Evolutionary conservation across 2,329 filamentous ascomycete genomes (phyloP), one percentile per base, ranked within the genome.

Genomic region (Trichoderma arundinaceum): DNA sequence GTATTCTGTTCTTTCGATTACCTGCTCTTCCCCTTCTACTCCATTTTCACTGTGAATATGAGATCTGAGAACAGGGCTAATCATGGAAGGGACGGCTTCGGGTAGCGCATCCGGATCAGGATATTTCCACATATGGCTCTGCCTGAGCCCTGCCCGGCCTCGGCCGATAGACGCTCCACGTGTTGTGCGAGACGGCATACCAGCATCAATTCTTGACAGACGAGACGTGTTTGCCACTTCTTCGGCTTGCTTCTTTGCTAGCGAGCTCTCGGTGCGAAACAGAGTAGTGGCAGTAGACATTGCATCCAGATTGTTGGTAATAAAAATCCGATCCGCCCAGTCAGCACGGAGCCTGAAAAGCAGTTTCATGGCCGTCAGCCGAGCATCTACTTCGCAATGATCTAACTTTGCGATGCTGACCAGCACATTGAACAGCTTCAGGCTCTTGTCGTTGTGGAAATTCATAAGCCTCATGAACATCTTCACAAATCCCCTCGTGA

Each of bases 261-360:
- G 71, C 1, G 84, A 83, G 15, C 81, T 79, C 67, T 86, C 83
- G 0, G 85, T 88, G 43, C 92, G 88, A 70, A 88, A 90, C 9
- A 97, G 80, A 7, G 89, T 84, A 15, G 87, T 84, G 33, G 93
- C 92, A 28, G 97, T 81, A 61, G 87, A 87, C 69, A 90, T 87
- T 33, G 88, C 90, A 74, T 96, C 92, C 1, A 90, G 87, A 35
- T 87, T 85, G 39, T 86, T 79, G 7, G 88, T 88, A 61, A 97
- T 81, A 66, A 90, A 92, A 4, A 97, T 84, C 51, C 89, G 86
- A 69, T 94, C 87, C 9, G 90, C 87, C 74, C 90, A 92, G 76
- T 97, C 92, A 22, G 92, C 92, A 66, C 94, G 87, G 35, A 97
- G 80, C 49, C 94, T 88, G 74, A 96, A 94, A 2, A 97, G 80